A percentile compares a stretch with the other conserved stretches of the same genome.
Evolutionary conservation across 495 filamentous ascomycete species (phyloP).

Genomic region (Xylaria flabelliformis): DNA sequence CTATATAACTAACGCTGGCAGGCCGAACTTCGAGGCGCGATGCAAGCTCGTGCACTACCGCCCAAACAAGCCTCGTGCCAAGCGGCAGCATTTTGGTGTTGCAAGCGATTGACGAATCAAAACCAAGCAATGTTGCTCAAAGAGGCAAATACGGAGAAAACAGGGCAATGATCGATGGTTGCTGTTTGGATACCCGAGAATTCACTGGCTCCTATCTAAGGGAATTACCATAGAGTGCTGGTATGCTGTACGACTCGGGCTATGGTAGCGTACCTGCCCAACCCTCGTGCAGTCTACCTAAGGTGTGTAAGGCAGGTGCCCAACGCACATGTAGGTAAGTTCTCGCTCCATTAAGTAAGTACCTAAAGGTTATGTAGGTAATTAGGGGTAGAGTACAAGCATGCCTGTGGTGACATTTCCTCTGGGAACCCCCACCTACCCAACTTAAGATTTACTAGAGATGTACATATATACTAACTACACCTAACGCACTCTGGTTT

Average conservation of each 20-base stretch:
- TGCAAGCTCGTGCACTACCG: neutral
- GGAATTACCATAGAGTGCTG: neutral
- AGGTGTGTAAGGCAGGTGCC: neutral
- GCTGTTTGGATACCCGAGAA: neutral
- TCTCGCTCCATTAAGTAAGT: neutral
- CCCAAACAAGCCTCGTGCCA: slow-evolving; percentile 25
- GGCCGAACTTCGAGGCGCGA: neutral
- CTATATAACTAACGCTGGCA: neutral
- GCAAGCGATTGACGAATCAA: slow-evolving; percentile 15
- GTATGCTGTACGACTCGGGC: neutral
- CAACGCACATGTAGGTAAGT: neutral
- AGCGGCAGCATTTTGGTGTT: slow-evolving; percentile 1
- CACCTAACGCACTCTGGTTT: neutral
- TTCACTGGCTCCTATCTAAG: neutral
- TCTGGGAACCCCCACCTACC: neutral
- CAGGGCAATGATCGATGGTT: neutral
- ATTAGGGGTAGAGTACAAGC: neutral
- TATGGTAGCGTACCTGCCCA: slow-evolving; percentile 6
- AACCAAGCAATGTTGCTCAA: slow-evolving; percentile 12
- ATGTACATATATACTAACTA: neutral
- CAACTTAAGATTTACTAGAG: neutral
- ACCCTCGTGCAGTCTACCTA: neutral
- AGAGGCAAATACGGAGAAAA: slow-evolving; percentile 11
- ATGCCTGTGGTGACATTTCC: neutral
- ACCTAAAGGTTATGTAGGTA: neutral